Base-by-base conservation (phyloP, 164 flowering plant species). In the Vitis amurensis region DNA sequence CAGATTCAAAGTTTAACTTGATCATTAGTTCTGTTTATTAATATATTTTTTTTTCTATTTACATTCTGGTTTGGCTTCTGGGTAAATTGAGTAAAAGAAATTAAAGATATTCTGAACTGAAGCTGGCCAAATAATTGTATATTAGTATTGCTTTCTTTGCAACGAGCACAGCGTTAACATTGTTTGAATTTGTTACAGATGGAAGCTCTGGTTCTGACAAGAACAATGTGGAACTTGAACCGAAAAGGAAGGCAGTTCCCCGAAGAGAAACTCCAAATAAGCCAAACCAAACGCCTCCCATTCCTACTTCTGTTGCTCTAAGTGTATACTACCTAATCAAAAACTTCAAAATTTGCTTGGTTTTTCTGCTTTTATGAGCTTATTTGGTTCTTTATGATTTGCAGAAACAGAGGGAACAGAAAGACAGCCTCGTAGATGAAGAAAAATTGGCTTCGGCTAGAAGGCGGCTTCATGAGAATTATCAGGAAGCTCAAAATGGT, bases 401-500 rank as follows among this genome's bases (percentile, higher is more conserved):
- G 79, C 88, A 89, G 94, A 85, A 76, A 70, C 84, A 74, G 62
- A 84, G 82, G 78, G 94, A 37, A 0, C 44, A 37, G 44, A 37
- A 37, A 37, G 44, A 85, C 13, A 79, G 50, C 73, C 53, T 59
- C 57, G 53, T 81, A 66, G 97, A 95, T 73, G 66, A 78, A 13
- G 96, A 87, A 23, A 93, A 74, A 82, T 83, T 95, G 27, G 97
- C 92, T 61, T 87, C 97, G 7, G 99, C 98, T 1, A 84, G 94
- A 68, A 92, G 73, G 69, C 78, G 99, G 72, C 98, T 91, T 73
- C 98, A 91, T 13, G 95, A 80, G 59, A 93, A 89, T 73, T 93
- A 93, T 83, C 88, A 87, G 82, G 93, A 91, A 81, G 94, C 91
- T 55, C 86, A 89, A 77, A 96, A 96, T 85, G 99, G 99, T 13